These are phyloP conservation scores for Colletotrichum spaethianum DNA, from an alignment of 2,329 filamentous ascomycete species.

Conservation along the genomic window DNA sequence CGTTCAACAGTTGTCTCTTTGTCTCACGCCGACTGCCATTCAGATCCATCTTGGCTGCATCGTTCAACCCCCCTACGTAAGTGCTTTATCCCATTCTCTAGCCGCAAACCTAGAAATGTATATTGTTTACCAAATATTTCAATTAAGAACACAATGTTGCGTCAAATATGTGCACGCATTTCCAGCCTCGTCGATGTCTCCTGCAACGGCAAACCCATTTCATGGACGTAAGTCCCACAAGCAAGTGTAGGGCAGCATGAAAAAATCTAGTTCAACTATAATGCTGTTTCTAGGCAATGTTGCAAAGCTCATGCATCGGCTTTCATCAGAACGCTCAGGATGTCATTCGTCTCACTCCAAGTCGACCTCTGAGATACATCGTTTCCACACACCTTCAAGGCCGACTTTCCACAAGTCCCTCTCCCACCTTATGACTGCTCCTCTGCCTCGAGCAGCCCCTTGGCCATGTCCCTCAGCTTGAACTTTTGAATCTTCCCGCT, in stretches of 20 bases:
- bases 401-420: no score
- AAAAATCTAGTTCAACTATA: neutral
- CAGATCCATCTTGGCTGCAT: neutral
- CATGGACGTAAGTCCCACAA: neutral
- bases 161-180: neutral
- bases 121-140: neutral
- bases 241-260: neutral
- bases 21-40: neutral
- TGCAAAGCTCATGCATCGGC: neutral
- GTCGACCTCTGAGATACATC: neutral
- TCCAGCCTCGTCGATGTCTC: neutral
- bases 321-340: neutral
- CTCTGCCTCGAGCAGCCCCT: constrained; percentile 48
- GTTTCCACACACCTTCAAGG: no score
- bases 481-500: constrained; percentile 99
- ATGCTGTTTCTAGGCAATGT: neutral
- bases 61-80: neutral
- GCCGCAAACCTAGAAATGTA: neutral
- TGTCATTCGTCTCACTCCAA: neutral
- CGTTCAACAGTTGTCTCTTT: neutral
- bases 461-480: constrained; percentile 79
- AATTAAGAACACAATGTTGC: no score
- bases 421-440: neutral
- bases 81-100: neutral
- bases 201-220: neutral